Conservation (phyloP, 257 asterid genomes). For the Solanum bulbocastanum region DNA sequence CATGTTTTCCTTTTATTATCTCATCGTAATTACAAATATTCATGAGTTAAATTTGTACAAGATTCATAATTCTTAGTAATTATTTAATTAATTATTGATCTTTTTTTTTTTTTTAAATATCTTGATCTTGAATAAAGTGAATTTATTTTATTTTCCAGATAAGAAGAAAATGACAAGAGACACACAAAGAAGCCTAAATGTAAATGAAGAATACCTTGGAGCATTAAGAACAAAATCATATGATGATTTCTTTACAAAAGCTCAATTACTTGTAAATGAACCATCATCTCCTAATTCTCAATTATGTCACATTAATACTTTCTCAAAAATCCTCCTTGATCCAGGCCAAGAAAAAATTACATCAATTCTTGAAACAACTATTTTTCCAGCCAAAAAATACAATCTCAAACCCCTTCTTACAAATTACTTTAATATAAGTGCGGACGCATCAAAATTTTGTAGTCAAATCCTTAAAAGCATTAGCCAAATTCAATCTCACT, state of each 20-base stretch:
- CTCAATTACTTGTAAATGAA: constrained; percentile 29
- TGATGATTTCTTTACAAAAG: constrained; percentile 54
- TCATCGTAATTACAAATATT: no score
- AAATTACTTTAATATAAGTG: constrained; percentile 54
- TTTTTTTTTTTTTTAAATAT: not conserved
- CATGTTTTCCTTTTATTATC: no score
- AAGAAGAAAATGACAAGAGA: constrained; percentile 13
- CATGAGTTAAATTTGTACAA: not conserved
- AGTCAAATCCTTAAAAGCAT: constrained; percentile 39
- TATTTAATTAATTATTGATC: no score
- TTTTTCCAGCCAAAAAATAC: constrained; percentile 15
- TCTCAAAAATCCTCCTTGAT: constrained; percentile 43
- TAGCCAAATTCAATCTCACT: constrained; percentile 33
- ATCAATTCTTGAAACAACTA: constrained; percentile 37
- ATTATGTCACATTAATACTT: not conserved
- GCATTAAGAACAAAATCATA: constrained; percentile 63
- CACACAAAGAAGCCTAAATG: constrained; percentile 14
- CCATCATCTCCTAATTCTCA: constrained; percentile 10
- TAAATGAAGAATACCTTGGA: constrained; percentile 63
- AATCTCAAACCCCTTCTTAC: constrained; percentile 44
- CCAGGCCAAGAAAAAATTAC: constrained; percentile 51
- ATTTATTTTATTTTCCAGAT: constrained; percentile 21
- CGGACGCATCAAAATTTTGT: constrained; percentile 61
- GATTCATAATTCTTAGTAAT: not conserved
- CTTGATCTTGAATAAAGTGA: not conserved